Evolutionary conservation across 345 rosid genomes (phyloP).

Genomic region (Brassica cretica): DNA sequence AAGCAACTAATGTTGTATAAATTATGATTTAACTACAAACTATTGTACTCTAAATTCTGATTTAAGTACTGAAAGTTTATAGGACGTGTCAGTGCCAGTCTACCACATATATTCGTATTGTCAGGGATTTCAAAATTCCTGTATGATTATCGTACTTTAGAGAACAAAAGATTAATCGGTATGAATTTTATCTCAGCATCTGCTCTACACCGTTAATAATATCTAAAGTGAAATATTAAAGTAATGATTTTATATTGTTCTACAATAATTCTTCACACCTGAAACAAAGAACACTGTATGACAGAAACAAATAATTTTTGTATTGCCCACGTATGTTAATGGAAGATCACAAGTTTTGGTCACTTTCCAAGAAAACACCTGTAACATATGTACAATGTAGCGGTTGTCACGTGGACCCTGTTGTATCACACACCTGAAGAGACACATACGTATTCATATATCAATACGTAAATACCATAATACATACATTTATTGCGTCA

Average conservation of each 20-base stretch:
- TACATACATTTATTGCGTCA: background rate
- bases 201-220: background rate
- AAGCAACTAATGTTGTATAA: no score
- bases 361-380: background rate
- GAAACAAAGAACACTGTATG: background rate
- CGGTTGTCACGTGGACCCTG: slow-evolving; percentile 16
- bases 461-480: background rate
- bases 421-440: slow-evolving; percentile 18
- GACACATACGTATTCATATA: slow-evolving; percentile 8
- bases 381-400: slow-evolving; percentile 24
- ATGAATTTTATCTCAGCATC: background rate
- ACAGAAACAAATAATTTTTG: background rate
- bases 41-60: background rate
- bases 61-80: background rate
- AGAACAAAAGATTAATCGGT: background rate
- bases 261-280: background rate
- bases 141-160: background rate
- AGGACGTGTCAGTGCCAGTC: background rate
- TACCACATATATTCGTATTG: background rate
- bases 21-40: background rate
- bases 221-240: background rate
- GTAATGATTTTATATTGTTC: background rate
- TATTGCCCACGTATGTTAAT: background rate
- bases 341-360: background rate
- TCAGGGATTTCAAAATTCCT: background rate